These are phyloP conservation scores for Mucor piriformis DNA, from an alignment of 371 early-diverging fungal species.

Conservation along the genomic window DNA sequence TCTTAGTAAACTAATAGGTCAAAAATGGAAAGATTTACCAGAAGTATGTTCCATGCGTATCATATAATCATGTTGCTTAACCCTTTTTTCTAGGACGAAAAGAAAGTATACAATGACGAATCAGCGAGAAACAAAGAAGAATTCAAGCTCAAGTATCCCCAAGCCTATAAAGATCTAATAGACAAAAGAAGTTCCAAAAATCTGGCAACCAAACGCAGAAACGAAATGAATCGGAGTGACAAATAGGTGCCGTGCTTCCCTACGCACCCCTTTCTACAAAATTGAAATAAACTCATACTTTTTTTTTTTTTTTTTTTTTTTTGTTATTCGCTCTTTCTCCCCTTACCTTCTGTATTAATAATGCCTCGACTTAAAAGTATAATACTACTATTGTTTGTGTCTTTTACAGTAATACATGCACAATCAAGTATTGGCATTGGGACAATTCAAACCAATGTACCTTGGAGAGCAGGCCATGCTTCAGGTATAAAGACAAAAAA, in stretches of 20 bases:
- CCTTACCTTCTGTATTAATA: slow-evolving; percentile 2
- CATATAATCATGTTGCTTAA: too few relatives aligned
- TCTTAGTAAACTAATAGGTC: neutral
- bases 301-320: neutral
- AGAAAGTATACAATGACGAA: too few relatives aligned
- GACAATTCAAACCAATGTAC: slow-evolving; percentile 33
- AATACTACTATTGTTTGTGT: neutral
- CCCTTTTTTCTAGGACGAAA: too few relatives aligned
- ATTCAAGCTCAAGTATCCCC: too few relatives aligned
- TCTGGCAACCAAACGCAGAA: too few relatives aligned
- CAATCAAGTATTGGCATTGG: slow-evolving; percentile 24
- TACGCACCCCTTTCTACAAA: neutral
- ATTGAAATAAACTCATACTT: neutral
- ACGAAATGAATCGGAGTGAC: too few relatives aligned
- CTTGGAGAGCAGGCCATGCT: slow-evolving; percentile 56
- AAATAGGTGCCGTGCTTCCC: too few relatives aligned
- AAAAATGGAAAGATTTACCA: neutral
- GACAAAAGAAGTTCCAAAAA: too few relatives aligned
- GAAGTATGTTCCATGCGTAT: neutral
- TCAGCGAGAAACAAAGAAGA: too few relatives aligned
- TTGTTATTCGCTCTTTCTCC: neutral
- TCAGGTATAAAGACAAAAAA: slow-evolving; percentile 47
- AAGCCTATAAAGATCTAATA: too few relatives aligned
- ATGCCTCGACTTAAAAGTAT: slow-evolving; percentile 4
- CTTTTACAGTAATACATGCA: neutral